Evolutionary conservation across 139 green algal genomes (phyloP), one percentile per base, ranked within the genome.

Genomic region (Desmodesmus armatus): DNA sequence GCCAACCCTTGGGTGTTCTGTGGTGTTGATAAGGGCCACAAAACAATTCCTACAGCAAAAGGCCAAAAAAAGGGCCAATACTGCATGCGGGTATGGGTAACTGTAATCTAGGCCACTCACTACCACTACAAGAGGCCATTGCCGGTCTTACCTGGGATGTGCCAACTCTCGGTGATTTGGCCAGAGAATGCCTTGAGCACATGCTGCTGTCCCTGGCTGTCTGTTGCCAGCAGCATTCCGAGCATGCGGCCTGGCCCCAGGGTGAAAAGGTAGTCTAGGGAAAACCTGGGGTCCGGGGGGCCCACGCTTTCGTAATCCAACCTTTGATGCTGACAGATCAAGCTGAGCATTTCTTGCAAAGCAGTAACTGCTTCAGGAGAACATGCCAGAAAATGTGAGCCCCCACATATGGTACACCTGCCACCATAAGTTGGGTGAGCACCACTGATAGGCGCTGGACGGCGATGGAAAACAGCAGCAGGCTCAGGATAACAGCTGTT

Each of bases 191-290:
- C 82, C 7, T 81, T 86, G 5, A 89, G 86, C 44, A 89, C 79
- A 33, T 77, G 62, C 5, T 47, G 19, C 23, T 72, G 29, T 15
- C 75, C 41, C 27, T 62, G 5, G 11, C 51, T n/a, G 76, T 86
- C 72, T n/a, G 37, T 41, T 39, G 53, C 69, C 2, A 89, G 29
- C 6, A 92, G 76, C 25, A 92, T 87, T 1, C 89, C 89, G 0
- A 92, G 65, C 89, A 92, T 92, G 47, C 89, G 78, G 0, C 89
- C 89, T 29, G 89, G 89, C 15, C 89, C 89, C 31, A 60, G 70
- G 19, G 79, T 92, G 78, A 78, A 89, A 5, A 90, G 81, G 70
- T 39, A 67, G 39, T 69, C 55, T 2, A 58, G 21, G 43, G n/a
- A 13, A 23, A 87, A 73, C 21, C 43, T 39, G 13, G 69, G 82